Base-by-base conservation (phyloP, 1,284 basidiomycete genomes). In the Apiotrichum gracile region DNA sequence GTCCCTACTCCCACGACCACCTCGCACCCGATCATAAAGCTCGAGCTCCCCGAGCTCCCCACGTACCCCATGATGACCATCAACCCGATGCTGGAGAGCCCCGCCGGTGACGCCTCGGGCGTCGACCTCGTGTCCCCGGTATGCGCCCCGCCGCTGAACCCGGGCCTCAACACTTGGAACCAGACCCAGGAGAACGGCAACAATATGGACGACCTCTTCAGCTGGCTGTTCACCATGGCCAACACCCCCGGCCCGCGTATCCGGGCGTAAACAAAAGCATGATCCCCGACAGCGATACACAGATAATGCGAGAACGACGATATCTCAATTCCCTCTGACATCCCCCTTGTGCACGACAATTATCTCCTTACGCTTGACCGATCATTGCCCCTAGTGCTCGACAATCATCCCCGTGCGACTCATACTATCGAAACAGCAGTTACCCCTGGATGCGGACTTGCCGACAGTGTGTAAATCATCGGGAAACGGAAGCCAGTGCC, bases 181-280 rank as follows among this genome's bases (percentile, higher is more conserved):
- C 19, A 19, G 6, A 27, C 33, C n/a, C n/a, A 26, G 21, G 54
- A 51, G 49, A 22, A 27, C 8, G 27, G 29, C 27, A 49, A 51
- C 45, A 47, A 43, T 17, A 52, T 49, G 35, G 59, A 61, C 35
- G 55, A 61, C 38, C 45, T 55, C 19, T 57, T 57, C 39, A 47
- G 40, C 26, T 61, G 59, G 59, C 51, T 61, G 25, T 60, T 60
- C 49, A 51, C 40, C 42, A 43, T 51, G 12, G 38, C 49, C 19
- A 52, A 47, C 51, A 33, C 46, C 17, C 31, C 34, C 17, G 34
- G 44, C 26, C 33, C 21, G 16, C 21, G 9, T 4, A 17, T 19
- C n/a, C 7, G 21, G 37, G 17, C 37, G 7, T 21, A 10, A 38
- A 9, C 10, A n/a, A 21, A 17, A 16, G 17, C 37, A 19, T 38